These are phyloP conservation scores for Talaromyces sp. DNA, from an alignment of 2,329 filamentous ascomycete genomes.

Conservation along the genomic window DNA sequence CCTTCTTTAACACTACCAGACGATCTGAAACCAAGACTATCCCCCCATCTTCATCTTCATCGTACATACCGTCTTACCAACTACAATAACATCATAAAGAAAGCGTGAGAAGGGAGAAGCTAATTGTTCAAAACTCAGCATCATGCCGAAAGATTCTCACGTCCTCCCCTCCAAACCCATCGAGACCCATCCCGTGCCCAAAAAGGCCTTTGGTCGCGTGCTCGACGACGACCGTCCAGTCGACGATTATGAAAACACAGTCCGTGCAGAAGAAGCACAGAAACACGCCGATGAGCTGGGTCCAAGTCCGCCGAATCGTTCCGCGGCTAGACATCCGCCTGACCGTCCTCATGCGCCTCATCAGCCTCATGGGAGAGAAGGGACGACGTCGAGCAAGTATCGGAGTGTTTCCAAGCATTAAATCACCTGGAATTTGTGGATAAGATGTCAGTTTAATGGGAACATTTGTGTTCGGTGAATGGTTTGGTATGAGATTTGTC, in stretches of 20 bases:
- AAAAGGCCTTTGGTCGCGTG: constrained; percentile 18
- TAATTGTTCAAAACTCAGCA: background rate
- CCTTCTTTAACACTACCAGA: background rate
- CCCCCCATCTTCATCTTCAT: background rate
- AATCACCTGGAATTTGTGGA: background rate
- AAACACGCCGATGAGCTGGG: constrained; percentile 5
- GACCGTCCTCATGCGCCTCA: constrained; percentile 7
- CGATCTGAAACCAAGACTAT: background rate
- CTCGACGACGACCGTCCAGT: constrained; percentile 18
- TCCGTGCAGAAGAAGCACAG: constrained; percentile 14
- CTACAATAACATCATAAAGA: background rate
- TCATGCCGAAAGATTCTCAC: constrained; percentile 7
- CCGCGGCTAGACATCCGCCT: constrained; percentile 8
- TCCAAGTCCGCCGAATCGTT: constrained; percentile 17
- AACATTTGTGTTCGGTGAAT: background rate
- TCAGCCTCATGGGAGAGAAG: constrained; percentile 5
- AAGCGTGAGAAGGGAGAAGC: background rate
- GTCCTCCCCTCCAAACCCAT: constrained; percentile 13
- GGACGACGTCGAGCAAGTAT: constrained; percentile 17
- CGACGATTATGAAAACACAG: constrained; percentile 18
- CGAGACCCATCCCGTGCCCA: constrained; percentile 14
- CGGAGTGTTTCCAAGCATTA: constrained; percentile 16
- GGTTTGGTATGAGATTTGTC: background rate
- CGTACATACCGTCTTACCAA: too few species aligned
- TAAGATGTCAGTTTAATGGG: background rate